Percentiles rank a stretch among this genome's conserved stretches.
These are phyloP conservation scores for Isatis tinctoria DNA, from an alignment of 345 rosid species.

Conservation along the genomic window DNA sequence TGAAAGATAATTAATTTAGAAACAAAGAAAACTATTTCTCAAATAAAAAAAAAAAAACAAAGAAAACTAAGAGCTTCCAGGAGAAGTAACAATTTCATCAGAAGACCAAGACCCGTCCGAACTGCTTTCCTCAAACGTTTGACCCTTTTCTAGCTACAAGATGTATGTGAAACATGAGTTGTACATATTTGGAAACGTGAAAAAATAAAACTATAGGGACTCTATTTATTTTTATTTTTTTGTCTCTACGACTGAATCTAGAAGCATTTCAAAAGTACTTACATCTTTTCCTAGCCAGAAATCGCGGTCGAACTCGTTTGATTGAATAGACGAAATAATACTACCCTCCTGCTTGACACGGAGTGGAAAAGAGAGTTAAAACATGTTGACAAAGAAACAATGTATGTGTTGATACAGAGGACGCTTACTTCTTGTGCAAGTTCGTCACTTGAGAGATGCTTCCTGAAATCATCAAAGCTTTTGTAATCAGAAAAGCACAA, in stretches of 20 bases:
- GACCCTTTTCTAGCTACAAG: too few relatives aligned
- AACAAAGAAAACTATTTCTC: not conserved
- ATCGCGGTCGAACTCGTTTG: too few relatives aligned
- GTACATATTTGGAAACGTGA: too few relatives aligned
- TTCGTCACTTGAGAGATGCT: not conserved
- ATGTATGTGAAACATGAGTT: too few relatives aligned
- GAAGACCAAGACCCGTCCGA: not conserved
- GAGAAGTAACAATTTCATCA: not conserved
- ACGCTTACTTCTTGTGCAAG: not conserved
- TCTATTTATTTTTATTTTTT: too few relatives aligned
- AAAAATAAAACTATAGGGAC: too few relatives aligned
- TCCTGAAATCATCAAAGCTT: not conserved
- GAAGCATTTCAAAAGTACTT: too few relatives aligned
- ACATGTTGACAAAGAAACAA: not conserved
- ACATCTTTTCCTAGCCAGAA: not conserved
- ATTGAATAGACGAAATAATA: too few relatives aligned
- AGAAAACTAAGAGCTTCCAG: not conserved
- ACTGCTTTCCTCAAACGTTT: not conserved
- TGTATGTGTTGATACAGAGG: not conserved
- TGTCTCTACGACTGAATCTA: too few relatives aligned
- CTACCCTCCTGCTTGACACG: not conserved
- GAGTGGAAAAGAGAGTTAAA: not conserved
- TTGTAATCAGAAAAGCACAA: not conserved
- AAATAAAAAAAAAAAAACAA: too few relatives aligned
- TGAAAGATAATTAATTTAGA: not conserved